Conservation (phyloP, 495 filamentous ascomycete genomes). For the Penicillium chermesinum region DNA sequence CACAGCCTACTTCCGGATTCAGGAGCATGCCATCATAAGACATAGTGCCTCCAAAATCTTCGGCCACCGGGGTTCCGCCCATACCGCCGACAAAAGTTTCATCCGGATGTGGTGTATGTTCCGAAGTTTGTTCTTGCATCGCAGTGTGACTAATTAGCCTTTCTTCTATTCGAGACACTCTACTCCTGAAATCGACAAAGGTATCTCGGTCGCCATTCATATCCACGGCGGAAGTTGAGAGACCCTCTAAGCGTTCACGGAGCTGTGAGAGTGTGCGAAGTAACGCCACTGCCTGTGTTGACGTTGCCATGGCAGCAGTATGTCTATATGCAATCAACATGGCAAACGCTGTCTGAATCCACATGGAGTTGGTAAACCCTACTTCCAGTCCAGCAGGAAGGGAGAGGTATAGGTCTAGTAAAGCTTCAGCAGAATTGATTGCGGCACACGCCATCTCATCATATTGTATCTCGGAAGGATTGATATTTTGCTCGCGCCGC, state of each 20-base stretch:
- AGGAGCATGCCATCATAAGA: not conserved
- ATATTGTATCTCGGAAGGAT: not conserved
- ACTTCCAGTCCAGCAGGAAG: conserved; percentile 13
- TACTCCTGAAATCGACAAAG: conserved; percentile 12
- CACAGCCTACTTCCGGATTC: not conserved
- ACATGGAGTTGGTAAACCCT: conserved; percentile 22
- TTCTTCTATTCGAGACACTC: conserved; percentile 9
- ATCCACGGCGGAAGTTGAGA: conserved; percentile 15
- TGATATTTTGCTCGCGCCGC: not conserved
- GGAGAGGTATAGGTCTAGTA: conserved; percentile 12
- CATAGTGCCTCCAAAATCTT: not conserved
- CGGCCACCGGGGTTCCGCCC: not conserved
- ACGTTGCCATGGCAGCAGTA: conserved; percentile 2
- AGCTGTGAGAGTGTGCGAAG: conserved; percentile 9
- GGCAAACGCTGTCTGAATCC: conserved; percentile 23
- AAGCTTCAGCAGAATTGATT: conserved; percentile 7
- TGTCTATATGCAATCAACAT: conserved; percentile 14
- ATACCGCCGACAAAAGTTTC: too few species aligned
- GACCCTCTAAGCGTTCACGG: conserved; percentile 7
- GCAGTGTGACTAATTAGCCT: not conserved
- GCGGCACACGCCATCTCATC: conserved; percentile 8
- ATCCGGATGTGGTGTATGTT: too few species aligned
- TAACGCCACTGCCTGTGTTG: conserved; percentile 3
- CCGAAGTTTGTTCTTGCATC: too few species aligned
- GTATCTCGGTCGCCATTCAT: conserved; percentile 14